Percentiles rank a stretch among this genome's conserved stretches.
Evolutionary conservation across 2,329 filamentous ascomycete genomes (phyloP).

Genomic region (Aspergillus udagawae): DNA sequence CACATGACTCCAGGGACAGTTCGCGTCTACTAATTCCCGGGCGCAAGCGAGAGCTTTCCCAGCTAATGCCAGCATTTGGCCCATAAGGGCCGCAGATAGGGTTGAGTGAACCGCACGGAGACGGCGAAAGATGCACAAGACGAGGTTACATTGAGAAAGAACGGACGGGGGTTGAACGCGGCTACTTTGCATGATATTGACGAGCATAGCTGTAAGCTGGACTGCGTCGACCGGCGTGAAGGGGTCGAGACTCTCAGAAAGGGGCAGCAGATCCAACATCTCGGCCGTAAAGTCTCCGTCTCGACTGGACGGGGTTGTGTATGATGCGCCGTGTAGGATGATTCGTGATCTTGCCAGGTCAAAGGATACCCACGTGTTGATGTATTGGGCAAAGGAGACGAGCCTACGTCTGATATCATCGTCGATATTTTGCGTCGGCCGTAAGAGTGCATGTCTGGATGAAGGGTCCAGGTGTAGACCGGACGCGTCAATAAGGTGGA

Average conservation of each 20-base stretch:
- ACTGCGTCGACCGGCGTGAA: constrained; percentile 37
- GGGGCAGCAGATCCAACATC: constrained; percentile 48
- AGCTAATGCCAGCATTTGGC: constrained; percentile 45
- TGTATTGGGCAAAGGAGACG: constrained; percentile 49
- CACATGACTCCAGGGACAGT: constrained; percentile 54
- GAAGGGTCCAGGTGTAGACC: constrained; percentile 23
- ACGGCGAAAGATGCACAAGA: constrained; percentile 51
- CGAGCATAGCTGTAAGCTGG: constrained; percentile 42
- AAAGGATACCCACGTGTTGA: constrained; percentile 57
- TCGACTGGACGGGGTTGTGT: constrained; percentile 31
- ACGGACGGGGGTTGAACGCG: constrained; percentile 42
- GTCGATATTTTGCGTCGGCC: constrained; percentile 4
- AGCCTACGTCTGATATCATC: constrained; percentile 39
- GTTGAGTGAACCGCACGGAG: constrained; percentile 47
- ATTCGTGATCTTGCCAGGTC: constrained; percentile 53
- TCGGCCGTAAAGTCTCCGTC: constrained; percentile 44
- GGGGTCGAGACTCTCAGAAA: constrained; percentile 51
- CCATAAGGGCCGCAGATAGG: constrained; percentile 39
- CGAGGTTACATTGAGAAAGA: constrained; percentile 50
- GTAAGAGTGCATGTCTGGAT: background rate
- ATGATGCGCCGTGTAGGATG: constrained; percentile 43
- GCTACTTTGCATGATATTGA: constrained; percentile 33
- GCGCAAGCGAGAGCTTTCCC: constrained; percentile 44
- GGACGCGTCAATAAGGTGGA: constrained; percentile 56
- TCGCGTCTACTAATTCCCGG: constrained; percentile 39